phyloP scores from a whole-genome alignment of 495 filamentous ascomycete genomes.

The Sphaerosporella brunnea region DNA sequence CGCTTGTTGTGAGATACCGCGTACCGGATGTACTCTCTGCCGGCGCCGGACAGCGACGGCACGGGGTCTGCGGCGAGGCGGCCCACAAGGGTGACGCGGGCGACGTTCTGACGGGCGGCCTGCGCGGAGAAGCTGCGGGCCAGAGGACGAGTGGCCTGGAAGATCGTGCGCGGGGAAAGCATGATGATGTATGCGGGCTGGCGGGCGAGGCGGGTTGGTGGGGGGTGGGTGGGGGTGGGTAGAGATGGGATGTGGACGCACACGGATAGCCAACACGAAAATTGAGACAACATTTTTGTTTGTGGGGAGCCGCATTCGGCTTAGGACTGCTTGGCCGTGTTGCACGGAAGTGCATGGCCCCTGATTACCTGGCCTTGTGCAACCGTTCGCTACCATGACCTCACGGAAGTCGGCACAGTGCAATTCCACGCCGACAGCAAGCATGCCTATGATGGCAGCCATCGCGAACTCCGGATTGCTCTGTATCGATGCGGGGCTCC shows the following conservation, averaged over 20 bases:
- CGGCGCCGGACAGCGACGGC: neutral
- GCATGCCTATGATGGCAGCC: too few species aligned
- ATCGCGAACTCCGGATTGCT: too few species aligned
- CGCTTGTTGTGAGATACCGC: neutral
- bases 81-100: neutral
- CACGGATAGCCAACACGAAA: too few species aligned
- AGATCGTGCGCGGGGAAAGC: neutral
- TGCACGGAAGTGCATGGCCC: too few species aligned
- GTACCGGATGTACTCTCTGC: neutral
- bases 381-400: too few species aligned
- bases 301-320: too few species aligned
- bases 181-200: conserved; percentile 2
- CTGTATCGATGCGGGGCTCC: too few species aligned
- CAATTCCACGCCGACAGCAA: too few species aligned
- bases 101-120: neutral
- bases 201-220: neutral
- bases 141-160: neutral
- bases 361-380: too few species aligned
- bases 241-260: neutral
- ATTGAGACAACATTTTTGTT: too few species aligned
- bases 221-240: neutral
- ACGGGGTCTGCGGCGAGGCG: neutral
- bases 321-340: too few species aligned
- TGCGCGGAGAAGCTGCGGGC: conserved; percentile 1
- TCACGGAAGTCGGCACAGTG: too few species aligned